Conservation (phyloP, 768 basidiomycete genomes). For the Auricularia cornea region DNA sequence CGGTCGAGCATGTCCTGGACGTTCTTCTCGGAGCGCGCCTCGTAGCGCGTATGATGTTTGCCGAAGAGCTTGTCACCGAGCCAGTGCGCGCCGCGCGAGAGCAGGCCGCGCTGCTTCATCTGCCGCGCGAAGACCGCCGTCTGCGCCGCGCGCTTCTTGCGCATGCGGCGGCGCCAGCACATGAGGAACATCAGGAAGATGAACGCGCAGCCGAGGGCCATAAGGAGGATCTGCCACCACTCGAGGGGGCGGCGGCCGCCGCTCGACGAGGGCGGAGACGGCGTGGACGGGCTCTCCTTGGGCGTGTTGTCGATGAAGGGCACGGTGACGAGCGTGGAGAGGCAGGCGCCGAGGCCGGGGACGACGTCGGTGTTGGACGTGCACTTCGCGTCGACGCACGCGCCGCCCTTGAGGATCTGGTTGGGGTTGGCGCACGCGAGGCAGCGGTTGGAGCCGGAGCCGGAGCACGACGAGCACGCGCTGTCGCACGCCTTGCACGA, state of each 20-base stretch:
- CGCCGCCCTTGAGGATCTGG: conserved; percentile 54
- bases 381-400: conserved; percentile 59
- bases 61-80: conserved; percentile 56
- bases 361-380: conserved; percentile 46
- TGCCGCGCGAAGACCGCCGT: conserved; percentile 49
- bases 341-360: conserved; percentile 66
- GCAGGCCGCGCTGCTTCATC: conserved; percentile 50
- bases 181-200: conserved; percentile 60
- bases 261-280: conserved; percentile 34
- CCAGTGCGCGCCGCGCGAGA: conserved; percentile 27
- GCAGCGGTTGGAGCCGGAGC: conserved; percentile 56
- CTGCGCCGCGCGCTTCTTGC: conserved; percentile 56
- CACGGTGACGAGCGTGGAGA: conserved; percentile 60
- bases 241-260: conserved; percentile 44
- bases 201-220: conserved; percentile 74
- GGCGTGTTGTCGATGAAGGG: conserved; percentile 18
- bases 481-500: conserved; percentile 66
- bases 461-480: conserved; percentile 72
- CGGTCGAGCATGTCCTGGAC: conserved; percentile 46
- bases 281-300: conserved; percentile 32
- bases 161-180: conserved; percentile 62
- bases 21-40: conserved; percentile 10
- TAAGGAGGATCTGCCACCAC: conserved; percentile 84
- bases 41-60: conserved; percentile 15
- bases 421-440: conserved; percentile 62